A percentile compares a stretch with the other conserved stretches of the same genome.
phyloP scores from a whole-genome alignment of 768 basidiomycete genomes.

The Agrocybe chaxingu region DNA sequence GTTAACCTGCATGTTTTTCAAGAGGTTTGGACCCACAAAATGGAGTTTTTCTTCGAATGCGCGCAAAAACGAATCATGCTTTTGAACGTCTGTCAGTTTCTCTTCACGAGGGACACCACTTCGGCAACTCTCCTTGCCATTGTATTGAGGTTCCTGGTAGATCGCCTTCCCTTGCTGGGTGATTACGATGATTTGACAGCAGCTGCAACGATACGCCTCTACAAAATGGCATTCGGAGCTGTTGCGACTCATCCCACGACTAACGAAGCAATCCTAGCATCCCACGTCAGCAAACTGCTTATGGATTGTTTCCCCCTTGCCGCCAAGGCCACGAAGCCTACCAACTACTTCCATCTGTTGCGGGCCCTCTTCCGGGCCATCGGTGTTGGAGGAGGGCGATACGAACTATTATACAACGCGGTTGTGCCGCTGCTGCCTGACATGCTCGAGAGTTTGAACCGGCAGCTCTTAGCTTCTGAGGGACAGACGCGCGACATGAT shows the following conservation, averaged over 20 bases:
- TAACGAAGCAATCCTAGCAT: constrained; percentile 92
- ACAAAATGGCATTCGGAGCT: constrained; percentile 93
- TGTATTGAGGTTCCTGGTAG: constrained; percentile 81
- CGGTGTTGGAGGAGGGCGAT: constrained; percentile 87
- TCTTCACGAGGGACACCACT: constrained; percentile 75
- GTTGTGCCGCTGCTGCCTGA: constrained; percentile 95
- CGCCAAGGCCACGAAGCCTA: constrained; percentile 85
- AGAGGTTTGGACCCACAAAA: constrained; percentile 92
- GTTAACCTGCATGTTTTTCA: constrained; percentile 91
- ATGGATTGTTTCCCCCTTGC: constrained; percentile 97
- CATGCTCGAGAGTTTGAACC: constrained; percentile 93
- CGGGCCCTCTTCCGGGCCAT: constrained; percentile 92
- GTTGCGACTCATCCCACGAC: constrained; percentile 66
- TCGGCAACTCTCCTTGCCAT: constrained; percentile 86
- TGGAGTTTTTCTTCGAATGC: constrained; percentile 85
- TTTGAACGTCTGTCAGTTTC: constrained; percentile 79
- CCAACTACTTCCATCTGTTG: constrained; percentile 90
- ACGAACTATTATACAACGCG: constrained; percentile 93
- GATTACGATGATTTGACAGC: constrained; percentile 81
- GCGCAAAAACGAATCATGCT: constrained; percentile 74
- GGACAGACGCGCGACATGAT: constrained; percentile 87
- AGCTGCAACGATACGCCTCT: constrained; percentile 82
- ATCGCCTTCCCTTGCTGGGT: constrained; percentile 77
- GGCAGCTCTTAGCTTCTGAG: constrained; percentile 82
- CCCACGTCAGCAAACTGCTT: constrained; percentile 87